phyloP scores from a whole-genome alignment of 2,329 filamentous ascomycete genomes.

The Xylaria hypoxylon region DNA sequence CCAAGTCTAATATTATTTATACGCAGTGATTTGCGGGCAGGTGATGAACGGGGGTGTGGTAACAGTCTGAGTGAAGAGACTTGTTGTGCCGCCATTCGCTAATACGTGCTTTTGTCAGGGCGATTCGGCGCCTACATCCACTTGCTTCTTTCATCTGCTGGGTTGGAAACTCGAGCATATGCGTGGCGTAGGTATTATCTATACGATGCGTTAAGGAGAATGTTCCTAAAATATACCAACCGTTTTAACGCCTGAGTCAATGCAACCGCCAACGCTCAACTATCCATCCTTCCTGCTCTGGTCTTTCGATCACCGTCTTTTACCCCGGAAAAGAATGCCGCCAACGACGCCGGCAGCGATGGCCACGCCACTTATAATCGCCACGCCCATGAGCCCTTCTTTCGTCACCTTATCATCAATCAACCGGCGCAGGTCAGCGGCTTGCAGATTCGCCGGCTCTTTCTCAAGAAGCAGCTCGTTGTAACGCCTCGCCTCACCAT shows the following conservation, averaged over 20 bases:
- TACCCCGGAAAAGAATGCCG: constrained; percentile 78
- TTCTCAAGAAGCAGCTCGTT: constrained; percentile 93
- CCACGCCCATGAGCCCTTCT: constrained; percentile 93
- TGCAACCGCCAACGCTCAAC: constrained; percentile 38
- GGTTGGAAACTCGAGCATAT: not conserved
- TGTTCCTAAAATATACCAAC: constrained; percentile 33
- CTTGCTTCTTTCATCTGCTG: not conserved
- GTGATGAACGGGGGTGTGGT: not conserved
- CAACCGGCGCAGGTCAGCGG: constrained; percentile 83
- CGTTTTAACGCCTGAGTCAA: constrained; percentile 37
- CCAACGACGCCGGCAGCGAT: constrained; percentile 94
- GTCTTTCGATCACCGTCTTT: constrained; percentile 42
- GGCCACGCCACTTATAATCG: constrained; percentile 92
- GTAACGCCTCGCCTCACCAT: constrained; percentile 92
- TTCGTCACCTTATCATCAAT: constrained; percentile 97
- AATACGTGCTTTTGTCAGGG: too few relatives aligned
- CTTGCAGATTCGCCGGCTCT: constrained; percentile 92
- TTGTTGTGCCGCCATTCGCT: constrained; percentile 3
- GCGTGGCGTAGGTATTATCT: constrained; percentile 15
- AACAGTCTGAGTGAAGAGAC: not conserved
- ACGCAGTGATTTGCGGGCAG: not conserved
- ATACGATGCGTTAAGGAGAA: constrained; percentile 25
- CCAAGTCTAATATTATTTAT: not conserved
- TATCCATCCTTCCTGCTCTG: not conserved
- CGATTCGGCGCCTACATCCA: not conserved